Evolutionary conservation across 805 yeast species (phyloP).

Genomic region (Candida krabiensis): DNA sequence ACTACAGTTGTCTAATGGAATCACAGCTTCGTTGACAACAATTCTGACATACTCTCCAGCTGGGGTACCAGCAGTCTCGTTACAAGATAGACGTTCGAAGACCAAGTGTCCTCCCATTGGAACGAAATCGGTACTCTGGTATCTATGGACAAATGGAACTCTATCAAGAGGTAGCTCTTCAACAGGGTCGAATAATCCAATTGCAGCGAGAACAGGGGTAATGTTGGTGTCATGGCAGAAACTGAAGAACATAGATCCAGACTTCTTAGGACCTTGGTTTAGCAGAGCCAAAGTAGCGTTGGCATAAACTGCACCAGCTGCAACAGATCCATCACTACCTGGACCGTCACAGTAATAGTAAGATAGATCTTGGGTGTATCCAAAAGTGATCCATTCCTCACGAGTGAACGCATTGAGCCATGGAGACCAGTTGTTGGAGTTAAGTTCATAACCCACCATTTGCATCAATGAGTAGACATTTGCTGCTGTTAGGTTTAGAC

Average conservation of each 20-base stretch:
- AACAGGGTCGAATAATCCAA: conserved; percentile 51
- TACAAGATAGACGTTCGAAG: conserved; percentile 46
- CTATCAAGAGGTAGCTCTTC: conserved; percentile 39
- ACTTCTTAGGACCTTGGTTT: conserved; percentile 28
- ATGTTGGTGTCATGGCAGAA: conserved; percentile 73
- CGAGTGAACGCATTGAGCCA: conserved; percentile 65
- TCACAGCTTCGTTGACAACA: conserved; percentile 51
- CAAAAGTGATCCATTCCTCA: conserved; percentile 60
- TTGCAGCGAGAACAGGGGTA: conserved; percentile 54
- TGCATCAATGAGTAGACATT: conserved; percentile 55
- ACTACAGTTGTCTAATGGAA: conserved; percentile 46
- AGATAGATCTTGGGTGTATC: conserved; percentile 55
- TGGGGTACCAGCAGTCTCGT: not conserved
- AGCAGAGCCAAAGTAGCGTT: conserved; percentile 37
- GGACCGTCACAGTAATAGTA: conserved; percentile 62
- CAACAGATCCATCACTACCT: conserved; percentile 54
- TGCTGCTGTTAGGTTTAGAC: conserved; percentile 45
- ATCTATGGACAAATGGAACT: conserved; percentile 40
- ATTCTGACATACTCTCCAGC: conserved; percentile 41
- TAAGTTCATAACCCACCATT: conserved; percentile 71
- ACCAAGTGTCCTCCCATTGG: conserved; percentile 54
- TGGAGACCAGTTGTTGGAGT: conserved; percentile 61
- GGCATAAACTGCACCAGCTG: conserved; percentile 57
- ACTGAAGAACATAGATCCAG: conserved; percentile 47
- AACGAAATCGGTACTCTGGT: conserved; percentile 40